A percentile compares a stretch with the other conserved stretches of the same genome.
Conservation (phyloP, 306 rosid genomes). For the Fragaria vesca region DNA sequence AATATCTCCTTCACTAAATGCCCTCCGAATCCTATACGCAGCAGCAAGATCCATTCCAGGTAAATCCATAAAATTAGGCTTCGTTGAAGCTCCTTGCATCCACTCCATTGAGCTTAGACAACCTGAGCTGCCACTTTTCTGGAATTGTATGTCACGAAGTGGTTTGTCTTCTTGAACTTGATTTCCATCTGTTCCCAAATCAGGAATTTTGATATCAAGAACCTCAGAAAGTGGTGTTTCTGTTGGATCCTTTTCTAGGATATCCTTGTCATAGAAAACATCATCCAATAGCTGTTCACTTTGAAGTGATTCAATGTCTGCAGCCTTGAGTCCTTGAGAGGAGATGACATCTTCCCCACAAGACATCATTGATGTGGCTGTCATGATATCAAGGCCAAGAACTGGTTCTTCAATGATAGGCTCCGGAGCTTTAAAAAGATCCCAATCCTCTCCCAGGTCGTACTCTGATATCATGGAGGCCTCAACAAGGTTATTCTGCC, state of each 20-base stretch:
- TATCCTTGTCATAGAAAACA: constrained; percentile 78
- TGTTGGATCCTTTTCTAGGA: constrained; percentile 64
- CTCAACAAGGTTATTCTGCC: constrained; percentile 60
- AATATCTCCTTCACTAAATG: constrained; percentile 93
- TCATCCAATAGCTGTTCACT: constrained; percentile 81
- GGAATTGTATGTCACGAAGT: constrained; percentile 46
- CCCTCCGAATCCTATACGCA: constrained; percentile 80
- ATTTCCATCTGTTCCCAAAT: constrained; percentile 43
- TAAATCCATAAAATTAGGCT: constrained; percentile 60
- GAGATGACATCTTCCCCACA: constrained; percentile 66
- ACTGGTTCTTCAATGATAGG: constrained; percentile 67
- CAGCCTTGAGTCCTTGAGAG: constrained; percentile 56
- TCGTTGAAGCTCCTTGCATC: constrained; percentile 60
- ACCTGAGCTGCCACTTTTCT: constrained; percentile 66
- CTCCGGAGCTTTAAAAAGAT: constrained; percentile 94
- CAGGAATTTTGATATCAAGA: constrained; percentile 63
- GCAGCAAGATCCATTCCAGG: constrained; percentile 62
- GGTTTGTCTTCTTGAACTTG: constrained; percentile 55
- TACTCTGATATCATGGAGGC: constrained; percentile 67
- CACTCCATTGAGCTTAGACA: constrained; percentile 79
- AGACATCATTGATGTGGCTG: constrained; percentile 75
- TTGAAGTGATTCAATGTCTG: constrained; percentile 75
- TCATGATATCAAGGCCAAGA: constrained; percentile 58
- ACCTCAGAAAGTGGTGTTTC: constrained; percentile 55
- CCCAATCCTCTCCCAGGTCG: constrained; percentile 91